Conservation (phyloP, 2,329 filamentous ascomycete species). For the Colletotrichum gloeosporioides region DNA sequence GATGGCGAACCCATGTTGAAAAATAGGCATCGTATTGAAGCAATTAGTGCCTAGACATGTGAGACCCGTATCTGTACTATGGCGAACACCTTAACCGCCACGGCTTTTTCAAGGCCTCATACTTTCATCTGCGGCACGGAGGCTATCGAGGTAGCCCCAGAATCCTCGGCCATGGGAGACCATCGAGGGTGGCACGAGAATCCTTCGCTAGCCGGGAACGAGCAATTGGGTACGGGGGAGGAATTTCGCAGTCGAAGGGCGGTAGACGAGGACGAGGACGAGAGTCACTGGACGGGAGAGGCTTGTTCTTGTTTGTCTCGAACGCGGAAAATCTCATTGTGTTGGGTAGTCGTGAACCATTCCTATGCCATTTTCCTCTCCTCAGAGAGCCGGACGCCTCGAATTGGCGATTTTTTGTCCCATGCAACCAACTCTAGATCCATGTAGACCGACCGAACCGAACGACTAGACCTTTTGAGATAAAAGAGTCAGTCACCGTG, state of each 20-base stretch:
- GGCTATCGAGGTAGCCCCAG: slow-evolving; percentile 63
- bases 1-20: neutral
- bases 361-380: slow-evolving; percentile 25
- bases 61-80: slow-evolving; percentile 72
- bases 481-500: neutral
- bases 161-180: slow-evolving; percentile 53
- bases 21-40: neutral
- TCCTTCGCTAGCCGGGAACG: slow-evolving; percentile 58
- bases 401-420: slow-evolving; percentile 36
- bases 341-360: slow-evolving; percentile 25
- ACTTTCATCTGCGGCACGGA: slow-evolving; percentile 63
- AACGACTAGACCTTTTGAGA: slow-evolving; percentile 18
- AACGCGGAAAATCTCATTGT: slow-evolving; percentile 35
- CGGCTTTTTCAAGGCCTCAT: slow-evolving; percentile 65
- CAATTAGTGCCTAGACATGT: slow-evolving; percentile 43
- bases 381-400: slow-evolving; percentile 48
- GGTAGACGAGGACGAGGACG: neutral
- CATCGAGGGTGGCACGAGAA: slow-evolving; percentile 51
- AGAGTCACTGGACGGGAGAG: neutral
- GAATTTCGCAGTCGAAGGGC: neutral
- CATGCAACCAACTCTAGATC: slow-evolving; percentile 25
- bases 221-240: neutral
- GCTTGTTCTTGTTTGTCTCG: slow-evolving; percentile 37
- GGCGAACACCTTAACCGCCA: slow-evolving; percentile 57
- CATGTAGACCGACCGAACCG: slow-evolving; percentile 26